Conservation (phyloP, 2,329 filamentous ascomycete genomes). For the Dactylellina haptotyla region DNA sequence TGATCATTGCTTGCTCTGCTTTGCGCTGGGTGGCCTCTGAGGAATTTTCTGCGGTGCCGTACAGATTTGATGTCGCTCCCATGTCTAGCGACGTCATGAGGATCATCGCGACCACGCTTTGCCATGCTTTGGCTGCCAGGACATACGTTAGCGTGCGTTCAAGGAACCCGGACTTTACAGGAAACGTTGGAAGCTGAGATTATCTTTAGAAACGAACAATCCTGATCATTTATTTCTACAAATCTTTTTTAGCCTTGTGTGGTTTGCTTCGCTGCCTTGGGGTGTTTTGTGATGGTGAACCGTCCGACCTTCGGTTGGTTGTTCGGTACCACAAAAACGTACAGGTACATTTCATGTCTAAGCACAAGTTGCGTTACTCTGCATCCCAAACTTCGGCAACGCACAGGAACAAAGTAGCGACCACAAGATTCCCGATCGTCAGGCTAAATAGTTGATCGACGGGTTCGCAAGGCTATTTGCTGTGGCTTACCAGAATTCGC, state of each 20-base stretch:
- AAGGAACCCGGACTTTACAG: constrained; percentile 9
- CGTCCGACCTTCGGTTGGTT: neutral
- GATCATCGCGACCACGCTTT: neutral
- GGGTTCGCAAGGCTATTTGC: constrained; percentile 39
- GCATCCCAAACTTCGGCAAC: constrained; percentile 12
- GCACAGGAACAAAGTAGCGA: neutral
- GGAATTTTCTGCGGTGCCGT: constrained; percentile 1
- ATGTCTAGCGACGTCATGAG: constrained; percentile 43
- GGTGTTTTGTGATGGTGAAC: neutral
- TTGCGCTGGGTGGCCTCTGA: neutral
- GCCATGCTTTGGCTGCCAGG: neutral
- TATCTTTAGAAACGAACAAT: constrained; percentile 15
- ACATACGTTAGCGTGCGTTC: neutral
- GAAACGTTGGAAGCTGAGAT: neutral
- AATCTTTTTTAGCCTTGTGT: neutral
- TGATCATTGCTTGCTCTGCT: neutral
- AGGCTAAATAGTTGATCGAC: constrained; percentile 49
- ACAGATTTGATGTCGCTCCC: neutral
- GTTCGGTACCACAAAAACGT: constrained; percentile 40
- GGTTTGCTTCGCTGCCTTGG: neutral
- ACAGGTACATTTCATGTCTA: constrained; percentile 5
- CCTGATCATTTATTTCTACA: too few species aligned
- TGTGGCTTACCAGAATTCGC: constrained; percentile 11
- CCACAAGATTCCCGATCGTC: constrained; percentile 12
- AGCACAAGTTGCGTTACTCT: constrained; percentile 15